phyloP scores from a whole-genome alignment of 2,329 filamentous ascomycete species.

The Arthrinium puccinioides region DNA sequence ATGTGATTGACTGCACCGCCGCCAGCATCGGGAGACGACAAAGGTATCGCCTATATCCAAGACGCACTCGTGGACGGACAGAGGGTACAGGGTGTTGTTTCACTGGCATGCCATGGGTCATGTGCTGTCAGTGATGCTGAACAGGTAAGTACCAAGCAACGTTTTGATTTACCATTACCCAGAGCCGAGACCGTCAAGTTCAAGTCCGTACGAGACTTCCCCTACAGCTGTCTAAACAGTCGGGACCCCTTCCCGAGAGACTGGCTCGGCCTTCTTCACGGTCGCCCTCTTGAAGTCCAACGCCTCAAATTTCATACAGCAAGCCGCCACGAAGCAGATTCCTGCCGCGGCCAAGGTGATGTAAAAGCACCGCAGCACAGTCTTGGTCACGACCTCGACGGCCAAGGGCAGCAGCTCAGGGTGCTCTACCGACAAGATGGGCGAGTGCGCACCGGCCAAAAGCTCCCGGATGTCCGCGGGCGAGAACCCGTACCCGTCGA shows the following conservation, averaged over 20 bases:
- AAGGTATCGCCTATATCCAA: no score
- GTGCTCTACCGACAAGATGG: conserved; percentile 11
- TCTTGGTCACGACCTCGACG: conserved; percentile 15
- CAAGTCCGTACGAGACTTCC: no score
- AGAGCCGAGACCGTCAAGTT: no score
- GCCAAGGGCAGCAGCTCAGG: conserved; percentile 9
- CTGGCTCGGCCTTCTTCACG: neutral
- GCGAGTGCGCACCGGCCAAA: conserved; percentile 19
- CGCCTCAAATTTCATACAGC: conserved; percentile 21
- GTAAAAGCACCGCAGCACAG: conserved; percentile 19
- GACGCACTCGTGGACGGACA: no score
- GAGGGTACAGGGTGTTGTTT: no score
- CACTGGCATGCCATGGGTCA: no score
- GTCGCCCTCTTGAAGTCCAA: conserved; percentile 12
- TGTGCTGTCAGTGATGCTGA: no score
- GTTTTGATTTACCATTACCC: no score
- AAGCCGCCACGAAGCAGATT: conserved; percentile 16
- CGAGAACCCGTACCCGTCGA: conserved; percentile 11
- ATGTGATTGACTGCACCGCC: no score
- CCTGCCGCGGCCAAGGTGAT: conserved; percentile 17
- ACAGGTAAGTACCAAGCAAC: no score
- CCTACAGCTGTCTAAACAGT: no score
- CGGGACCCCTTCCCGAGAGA: no score
- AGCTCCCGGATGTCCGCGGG: conserved; percentile 19
- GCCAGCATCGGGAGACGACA: conserved; percentile 23